These are phyloP conservation scores for Myxozyma nipponensis DNA, from an alignment of 805 yeast genomes.

Conservation along the genomic window DNA sequence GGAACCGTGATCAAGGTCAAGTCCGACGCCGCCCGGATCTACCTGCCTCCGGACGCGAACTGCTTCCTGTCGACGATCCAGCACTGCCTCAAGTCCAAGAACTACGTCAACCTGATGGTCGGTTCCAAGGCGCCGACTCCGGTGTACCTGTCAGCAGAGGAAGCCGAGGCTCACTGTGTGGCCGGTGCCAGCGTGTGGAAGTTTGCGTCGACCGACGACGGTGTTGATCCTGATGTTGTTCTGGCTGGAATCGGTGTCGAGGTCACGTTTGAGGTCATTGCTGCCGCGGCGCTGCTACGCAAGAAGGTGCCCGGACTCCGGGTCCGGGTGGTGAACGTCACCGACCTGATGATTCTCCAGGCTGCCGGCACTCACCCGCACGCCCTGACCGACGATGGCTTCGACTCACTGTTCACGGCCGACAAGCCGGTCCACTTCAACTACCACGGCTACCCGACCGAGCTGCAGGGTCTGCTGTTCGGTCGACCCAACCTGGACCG, in stretches of 20 bases:
- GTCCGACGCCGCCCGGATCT: slow-evolving; percentile 27
- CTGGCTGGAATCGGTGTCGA: slow-evolving; percentile 29
- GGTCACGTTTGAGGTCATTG: slow-evolving; percentile 29
- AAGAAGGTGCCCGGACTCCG: slow-evolving; percentile 23
- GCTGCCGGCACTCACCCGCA: slow-evolving; percentile 26
- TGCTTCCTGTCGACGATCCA: slow-evolving; percentile 25
- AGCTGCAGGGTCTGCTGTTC: slow-evolving; percentile 26
- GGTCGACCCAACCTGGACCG: slow-evolving; percentile 22
- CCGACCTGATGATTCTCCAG: slow-evolving; percentile 26
- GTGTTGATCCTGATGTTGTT: slow-evolving; percentile 28
- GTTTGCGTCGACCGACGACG: slow-evolving; percentile 27
- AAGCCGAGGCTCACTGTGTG: slow-evolving; percentile 27
- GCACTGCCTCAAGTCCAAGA: slow-evolving; percentile 23
- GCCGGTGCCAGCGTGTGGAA: slow-evolving; percentile 31
- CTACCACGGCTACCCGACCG: slow-evolving; percentile 29
- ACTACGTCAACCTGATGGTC: slow-evolving; percentile 28
- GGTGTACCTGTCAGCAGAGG: slow-evolving; percentile 24
- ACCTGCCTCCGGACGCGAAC: slow-evolving; percentile 30
- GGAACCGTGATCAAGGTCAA: slow-evolving; percentile 27
- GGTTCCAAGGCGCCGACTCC: slow-evolving; percentile 27
- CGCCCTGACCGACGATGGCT: slow-evolving; percentile 16
- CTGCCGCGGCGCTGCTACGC: slow-evolving; percentile 26
- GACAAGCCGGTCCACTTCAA: slow-evolving; percentile 28
- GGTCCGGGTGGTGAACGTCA: slow-evolving; percentile 29
- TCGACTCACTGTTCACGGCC: slow-evolving; percentile 23